Base-by-base conservation (phyloP, 768 basidiomycete species). In the Amanita jacksonii region DNA sequence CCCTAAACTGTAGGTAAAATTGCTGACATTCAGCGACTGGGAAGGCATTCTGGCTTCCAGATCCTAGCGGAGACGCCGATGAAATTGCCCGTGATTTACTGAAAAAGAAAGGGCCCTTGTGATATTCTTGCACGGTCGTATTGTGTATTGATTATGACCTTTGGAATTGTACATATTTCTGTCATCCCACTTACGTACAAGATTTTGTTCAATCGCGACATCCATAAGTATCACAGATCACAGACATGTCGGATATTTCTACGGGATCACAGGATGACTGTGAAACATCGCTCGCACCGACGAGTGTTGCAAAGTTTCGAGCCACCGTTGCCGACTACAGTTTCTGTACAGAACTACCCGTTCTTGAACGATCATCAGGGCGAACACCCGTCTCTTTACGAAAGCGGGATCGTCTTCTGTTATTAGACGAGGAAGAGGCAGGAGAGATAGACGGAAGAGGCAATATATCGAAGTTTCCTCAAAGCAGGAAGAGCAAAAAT, bases 1-100 rank as follows among this genome's bases (percentile, higher is more conserved):
- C 27, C 27, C 27, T 28, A 13, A 41, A 50, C 31, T 36, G 45
- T 36, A 19, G 47, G 50, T 12, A 34, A 41, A 5, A 49, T 48
- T 35, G 50, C 50, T 33, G 32, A 19, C 32, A 23, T 51, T 48
- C 42, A 33, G n/a, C 27, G 22, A 39, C 43, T 38, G 22, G 49
- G 10, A 43, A 71, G 67, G 66, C 69, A n/a, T 73, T 67, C 51
- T 70, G 65, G 65, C 52, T 68, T 39, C 63, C 65, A 35, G 86
- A 88, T 60, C 70, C 69, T 46, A 66, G 74, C n/a, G 69, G 63
- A 8, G 82, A 86, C 56, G 68, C 67, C 8, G 85, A 85, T 39
- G 84, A 86, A 47, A 65, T 80, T 38, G 84, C 81, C 3, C 77
- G 75, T 51, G 81, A 81, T 50, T 57, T 86, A 36, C 61, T 85